Evolutionary conservation across 257 asterid genomes (phyloP), one percentile per base, ranked within the genome.

Genomic region (Solanum arcanum): DNA sequence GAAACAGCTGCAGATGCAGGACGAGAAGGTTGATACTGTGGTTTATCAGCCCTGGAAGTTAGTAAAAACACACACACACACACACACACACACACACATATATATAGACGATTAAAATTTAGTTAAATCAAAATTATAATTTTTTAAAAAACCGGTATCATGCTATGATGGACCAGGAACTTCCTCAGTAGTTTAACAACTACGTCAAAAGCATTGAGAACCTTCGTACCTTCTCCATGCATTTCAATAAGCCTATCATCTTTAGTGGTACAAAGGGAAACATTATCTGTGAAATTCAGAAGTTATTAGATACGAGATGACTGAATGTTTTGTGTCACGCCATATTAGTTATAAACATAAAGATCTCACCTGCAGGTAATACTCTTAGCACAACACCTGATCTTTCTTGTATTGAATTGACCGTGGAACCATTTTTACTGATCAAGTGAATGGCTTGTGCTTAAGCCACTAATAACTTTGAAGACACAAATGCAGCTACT

Each of bases 241-340:
- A 96, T 84, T 88, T 96, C 99, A 39, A 95, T 95, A 83, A 95
- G 86, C 90, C 98, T 92, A 93, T 96, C 99, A 59, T 93, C 98
- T 20, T 98, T 88, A 92, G 83, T 91, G 85, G 96, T 98, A 91
- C 93, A 95, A 83, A 84, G n/a, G 68, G 96, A 96, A 87, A 88
- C 66, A 46, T 94, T 98, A 83, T 93, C 99, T 95, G 92, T 80
- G 59, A 86, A 72, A 80, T 47, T 80, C 85, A 27, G 66, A 47
- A 9, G 47, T 47, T 80, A 64, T 47, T 27, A 47, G 68, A 80
- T 47, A 47, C 44, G 44, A 47, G 41, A 80, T 80, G 68, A 16
- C 85, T 1, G 33, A 31, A 31, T 31, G 33, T 31, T 31, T 31
- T 31, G 37, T 77, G 85, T 27, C 27, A 80, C 25, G 6, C 85